phyloP scores from a whole-genome alignment of 2,329 filamentous ascomycete genomes.

The Leptographium radiaticola region DNA sequence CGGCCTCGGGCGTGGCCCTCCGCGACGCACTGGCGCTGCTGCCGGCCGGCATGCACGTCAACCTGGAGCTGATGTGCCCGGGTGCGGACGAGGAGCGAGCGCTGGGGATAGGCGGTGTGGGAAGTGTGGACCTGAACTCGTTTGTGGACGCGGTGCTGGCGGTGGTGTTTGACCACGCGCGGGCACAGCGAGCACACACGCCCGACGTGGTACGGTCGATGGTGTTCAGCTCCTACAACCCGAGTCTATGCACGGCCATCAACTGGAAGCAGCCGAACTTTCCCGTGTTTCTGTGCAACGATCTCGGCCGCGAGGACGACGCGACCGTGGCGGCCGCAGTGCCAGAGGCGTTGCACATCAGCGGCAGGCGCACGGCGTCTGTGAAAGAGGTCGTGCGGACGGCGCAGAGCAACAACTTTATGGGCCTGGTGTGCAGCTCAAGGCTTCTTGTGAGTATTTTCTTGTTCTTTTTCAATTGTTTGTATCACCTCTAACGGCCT shows the following conservation, averaged over 20 bases:
- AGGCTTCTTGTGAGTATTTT: slow-evolving; percentile 71
- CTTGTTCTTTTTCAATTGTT: too few species aligned
- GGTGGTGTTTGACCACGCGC: slow-evolving; percentile 84
- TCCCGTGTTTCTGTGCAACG: slow-evolving; percentile 89
- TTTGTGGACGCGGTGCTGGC: slow-evolving; percentile 75
- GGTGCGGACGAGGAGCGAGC: slow-evolving; percentile 57
- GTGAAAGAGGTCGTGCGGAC: slow-evolving; percentile 92
- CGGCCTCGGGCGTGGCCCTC: slow-evolving; percentile 65
- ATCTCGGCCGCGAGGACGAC: slow-evolving; percentile 55
- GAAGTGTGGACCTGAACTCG: slow-evolving; percentile 69
- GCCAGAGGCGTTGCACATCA: slow-evolving; percentile 30
- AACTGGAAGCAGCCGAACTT: slow-evolving; percentile 99
- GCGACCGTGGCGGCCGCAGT: slow-evolving; percentile 17
- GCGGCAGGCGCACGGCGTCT: slow-evolving; percentile 63
- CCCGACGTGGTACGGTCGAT: slow-evolving; percentile 71
- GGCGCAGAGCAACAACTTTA: slow-evolving; percentile 92
- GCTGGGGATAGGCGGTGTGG: slow-evolving; percentile 47
- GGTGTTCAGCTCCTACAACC: slow-evolving; percentile 88
- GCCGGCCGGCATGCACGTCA: slow-evolving; percentile 70
- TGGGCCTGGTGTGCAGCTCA: slow-evolving; percentile 88
- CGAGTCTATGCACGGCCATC: slow-evolving; percentile 78
- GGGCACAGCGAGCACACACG: slow-evolving; percentile 47
- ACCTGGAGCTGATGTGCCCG: slow-evolving; percentile 86
- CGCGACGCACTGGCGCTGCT: slow-evolving; percentile 63
- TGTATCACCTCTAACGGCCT: too few species aligned